Evolutionary conservation across 2,329 filamentous ascomycete species (phyloP).

Genomic region (Atkinsonella hypoxylon): DNA sequence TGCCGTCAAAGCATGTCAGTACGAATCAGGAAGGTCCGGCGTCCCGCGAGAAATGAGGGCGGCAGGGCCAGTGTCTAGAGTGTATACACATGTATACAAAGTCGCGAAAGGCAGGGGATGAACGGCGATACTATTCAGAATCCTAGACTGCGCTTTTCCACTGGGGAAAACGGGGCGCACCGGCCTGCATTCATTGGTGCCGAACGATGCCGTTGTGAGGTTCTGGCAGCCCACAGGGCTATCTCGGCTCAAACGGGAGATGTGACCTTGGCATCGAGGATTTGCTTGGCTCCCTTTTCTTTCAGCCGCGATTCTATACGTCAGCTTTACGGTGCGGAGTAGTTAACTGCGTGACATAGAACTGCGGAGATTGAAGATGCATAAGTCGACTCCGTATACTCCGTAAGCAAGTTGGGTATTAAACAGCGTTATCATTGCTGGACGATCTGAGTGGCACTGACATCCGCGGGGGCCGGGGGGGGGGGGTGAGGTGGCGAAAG

Average conservation of each 20-base stretch:
- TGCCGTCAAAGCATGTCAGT: background rate
- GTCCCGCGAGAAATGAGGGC: background rate
- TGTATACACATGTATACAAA: background rate
- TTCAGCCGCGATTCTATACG: too few relatives aligned
- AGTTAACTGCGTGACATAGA: too few relatives aligned
- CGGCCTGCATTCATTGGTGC: background rate
- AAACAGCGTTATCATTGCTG: too few relatives aligned
- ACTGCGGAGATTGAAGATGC: too few relatives aligned
- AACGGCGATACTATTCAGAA: background rate
- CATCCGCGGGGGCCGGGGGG: too few relatives aligned
- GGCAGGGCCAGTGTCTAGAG: background rate
- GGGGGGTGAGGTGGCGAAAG: background rate
- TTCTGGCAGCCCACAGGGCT: background rate
- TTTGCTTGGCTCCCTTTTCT: background rate
- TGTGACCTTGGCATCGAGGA: background rate
- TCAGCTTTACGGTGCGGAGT: too few relatives aligned
- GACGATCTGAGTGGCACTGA: too few relatives aligned
- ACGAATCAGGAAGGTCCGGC: background rate
- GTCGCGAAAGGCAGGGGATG: too few relatives aligned
- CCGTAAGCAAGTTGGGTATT: too few relatives aligned
- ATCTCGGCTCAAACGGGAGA: background rate
- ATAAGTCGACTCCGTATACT: too few relatives aligned
- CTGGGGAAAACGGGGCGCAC: background rate
- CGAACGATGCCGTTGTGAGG: background rate
- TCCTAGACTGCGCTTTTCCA: background rate